Conservation (phyloP, 148 eudicot species). For the Diospyros lotus region DNA sequence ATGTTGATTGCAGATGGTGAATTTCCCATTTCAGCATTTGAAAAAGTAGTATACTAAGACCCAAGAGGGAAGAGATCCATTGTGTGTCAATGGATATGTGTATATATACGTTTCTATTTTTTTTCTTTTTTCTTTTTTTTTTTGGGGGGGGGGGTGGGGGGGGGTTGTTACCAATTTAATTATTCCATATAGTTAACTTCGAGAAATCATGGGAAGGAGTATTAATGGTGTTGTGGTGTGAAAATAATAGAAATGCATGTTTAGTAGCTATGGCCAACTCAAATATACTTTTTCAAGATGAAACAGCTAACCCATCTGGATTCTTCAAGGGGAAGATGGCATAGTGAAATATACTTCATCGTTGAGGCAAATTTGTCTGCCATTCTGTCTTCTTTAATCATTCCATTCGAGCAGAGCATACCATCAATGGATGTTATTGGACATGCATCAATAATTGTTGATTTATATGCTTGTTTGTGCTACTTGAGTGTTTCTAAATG, state of each 20-base stretch:
- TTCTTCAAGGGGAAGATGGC: not conserved
- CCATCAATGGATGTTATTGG: not conserved
- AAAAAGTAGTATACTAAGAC: not conserved
- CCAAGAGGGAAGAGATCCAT: not conserved
- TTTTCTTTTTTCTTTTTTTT: not conserved
- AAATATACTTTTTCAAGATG: not conserved
- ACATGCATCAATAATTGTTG: not conserved
- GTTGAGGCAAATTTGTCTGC: not conserved
- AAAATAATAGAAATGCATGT: not conserved
- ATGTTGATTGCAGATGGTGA: no score
- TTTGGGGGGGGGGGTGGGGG: not conserved
- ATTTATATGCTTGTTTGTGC: not conserved
- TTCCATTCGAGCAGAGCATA: not conserved
- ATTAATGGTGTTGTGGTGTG: not conserved
- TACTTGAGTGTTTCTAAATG: not conserved
- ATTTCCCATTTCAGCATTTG: no score
- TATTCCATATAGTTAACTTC: not conserved
- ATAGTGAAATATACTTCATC: not conserved
- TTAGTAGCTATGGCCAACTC: not conserved
- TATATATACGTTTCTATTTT: not conserved
- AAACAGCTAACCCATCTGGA: not conserved
- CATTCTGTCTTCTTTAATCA: no score
- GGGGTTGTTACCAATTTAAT: not conserved
- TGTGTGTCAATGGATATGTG: not conserved
- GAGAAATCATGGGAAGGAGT: not conserved